Evolutionary conservation across 1,139 yeast genomes (phyloP).

Genomic region (Suhomyces bolitotheri): DNA sequence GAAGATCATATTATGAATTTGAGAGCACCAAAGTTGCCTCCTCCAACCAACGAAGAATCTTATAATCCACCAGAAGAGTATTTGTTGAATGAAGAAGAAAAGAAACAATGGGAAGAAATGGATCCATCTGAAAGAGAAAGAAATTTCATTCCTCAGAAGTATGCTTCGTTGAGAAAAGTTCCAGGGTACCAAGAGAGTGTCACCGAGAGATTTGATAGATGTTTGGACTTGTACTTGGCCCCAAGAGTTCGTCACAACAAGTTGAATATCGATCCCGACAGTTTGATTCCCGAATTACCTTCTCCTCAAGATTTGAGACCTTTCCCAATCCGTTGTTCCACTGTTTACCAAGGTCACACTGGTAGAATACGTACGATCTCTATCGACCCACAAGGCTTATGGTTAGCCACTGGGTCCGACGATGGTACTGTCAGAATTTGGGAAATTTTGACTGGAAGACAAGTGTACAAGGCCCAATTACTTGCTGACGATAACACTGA

Average conservation of each 20-base stretch:
- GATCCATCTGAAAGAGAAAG: slow-evolving; percentile 80
- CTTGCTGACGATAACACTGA: slow-evolving; percentile 56
- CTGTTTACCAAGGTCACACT: slow-evolving; percentile 77
- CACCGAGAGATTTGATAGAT: slow-evolving; percentile 91
- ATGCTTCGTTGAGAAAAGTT: slow-evolving; percentile 78
- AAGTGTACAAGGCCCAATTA: slow-evolving; percentile 67
- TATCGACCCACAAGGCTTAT: slow-evolving; percentile 85
- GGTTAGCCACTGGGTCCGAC: slow-evolving; percentile 97
- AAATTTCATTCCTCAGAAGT: slow-evolving; percentile 82
- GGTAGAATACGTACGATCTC: slow-evolving; percentile 82
- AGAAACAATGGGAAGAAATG: slow-evolving; percentile 64
- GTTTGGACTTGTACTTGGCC: slow-evolving; percentile 89
- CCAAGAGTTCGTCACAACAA: slow-evolving; percentile 94
- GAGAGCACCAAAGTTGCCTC: slow-evolving; percentile 92
- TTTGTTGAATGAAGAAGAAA: slow-evolving; percentile 75
- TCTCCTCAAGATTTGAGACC: slow-evolving; percentile 96
- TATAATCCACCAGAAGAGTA: slow-evolving; percentile 98
- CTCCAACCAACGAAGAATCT: slow-evolving; percentile 95
- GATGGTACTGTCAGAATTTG: slow-evolving; percentile 95
- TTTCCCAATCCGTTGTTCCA: slow-evolving; percentile 93
- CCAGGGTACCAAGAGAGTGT: slow-evolving; percentile 88
- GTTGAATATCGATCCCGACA: slow-evolving; percentile 92
- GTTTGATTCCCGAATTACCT: slow-evolving; percentile 92
- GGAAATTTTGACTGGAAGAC: slow-evolving; percentile 96
- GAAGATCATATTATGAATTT: slow-evolving; percentile 80